Base-by-base conservation (phyloP, 345 rosid genomes). In the Clausena lansium region DNA sequence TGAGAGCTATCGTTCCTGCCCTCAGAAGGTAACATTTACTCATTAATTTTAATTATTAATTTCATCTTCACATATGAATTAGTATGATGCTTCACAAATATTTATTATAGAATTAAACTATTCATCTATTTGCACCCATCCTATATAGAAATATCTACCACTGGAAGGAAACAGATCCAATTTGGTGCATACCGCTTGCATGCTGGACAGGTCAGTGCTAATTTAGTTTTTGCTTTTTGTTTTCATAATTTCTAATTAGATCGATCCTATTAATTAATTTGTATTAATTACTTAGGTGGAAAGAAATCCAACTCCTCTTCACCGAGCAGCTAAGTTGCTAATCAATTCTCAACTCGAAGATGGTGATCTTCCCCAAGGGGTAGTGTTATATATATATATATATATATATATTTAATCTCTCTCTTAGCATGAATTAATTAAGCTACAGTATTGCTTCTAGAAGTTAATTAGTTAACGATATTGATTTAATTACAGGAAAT, bases 331-430 rank as follows among this genome's bases (percentile, higher is more conserved):
- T 11, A 92, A 85, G 54, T 71, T 91, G 73, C 36, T 92, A 45
- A 91, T 91, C 83, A 92, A 91, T 78, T 89, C 92, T 11, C 93
- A 92, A 74, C 62, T 81, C 22, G 92, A 88, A 65, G 79, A 85
- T 24, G 97, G 97, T 2, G 90, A 88, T 80, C 91, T 88, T 57
- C 93, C 97, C 30, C 89, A 87, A 58, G 83, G 86, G 91, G 91
- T 88, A 45, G 17, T 45, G 50, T 3, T 3, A 45, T 45, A 11
- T 0, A 45, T 11, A n/a, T n/a, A n/a, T n/a, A n/a, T n/a, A n/a
- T 3, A 45, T 45, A n/a, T n/a, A n/a, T n/a, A n/a, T n/a, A n/a
- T n/a, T n/a, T 45, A 13, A 45, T 45, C 50, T 45, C 50, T 45
- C 50, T 45, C 17, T 45, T 45, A 13, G 13, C 15, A 45, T 17